Evolutionary conservation across 768 basidiomycete species (phyloP), one percentile per base, ranked within the genome.

Genomic region (Macrolepiota fuliginosa): DNA sequence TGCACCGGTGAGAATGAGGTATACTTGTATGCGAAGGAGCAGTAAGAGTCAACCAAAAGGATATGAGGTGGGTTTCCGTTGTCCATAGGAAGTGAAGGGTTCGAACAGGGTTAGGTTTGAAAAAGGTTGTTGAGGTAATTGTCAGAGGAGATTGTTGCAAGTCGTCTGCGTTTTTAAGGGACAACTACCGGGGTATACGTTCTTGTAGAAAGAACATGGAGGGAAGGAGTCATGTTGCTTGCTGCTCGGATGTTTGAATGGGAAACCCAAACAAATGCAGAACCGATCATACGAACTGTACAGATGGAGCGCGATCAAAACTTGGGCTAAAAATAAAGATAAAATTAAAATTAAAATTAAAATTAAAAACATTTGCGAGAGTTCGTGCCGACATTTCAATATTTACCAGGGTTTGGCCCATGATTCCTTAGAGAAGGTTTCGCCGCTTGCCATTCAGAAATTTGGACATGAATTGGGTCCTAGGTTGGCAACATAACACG

Each of bases 1-100:
- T 32, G 9, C 24, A 59, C 17, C 40, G 1, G n/a, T 11, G 24
- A 12, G 7, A 15, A 12, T 24, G 32, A 27, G 19, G 79, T 88
- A 61, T 58, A 92, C 91, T 93, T 94, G 83, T 84, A 83, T n/a
- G 92, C 90, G 73, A 93, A 94, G 1, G 91, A 92, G 72, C 93
- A 92, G 65, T 93, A 92, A 0, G 91, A 93, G 70, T 92, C 92
- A 32, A 93, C 79, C 50, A 94, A 77, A 32, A 93, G 78, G 51
- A 94, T 76, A 56, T 83, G 79, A 49, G 85, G 84, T 17, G 67
- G 67, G 29, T 32, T 32, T 58, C 73, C 72, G 45, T 74, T 64
- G 49, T 73, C 70, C 77, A 80, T 80, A 46, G 54, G 47, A 4
- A 15, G 47, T 3, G 24, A 49, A 49, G 22, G 47, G 3, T 19